phyloP scores from a whole-genome alignment of 495 filamentous ascomycete species.

The Tuber magnatum region DNA sequence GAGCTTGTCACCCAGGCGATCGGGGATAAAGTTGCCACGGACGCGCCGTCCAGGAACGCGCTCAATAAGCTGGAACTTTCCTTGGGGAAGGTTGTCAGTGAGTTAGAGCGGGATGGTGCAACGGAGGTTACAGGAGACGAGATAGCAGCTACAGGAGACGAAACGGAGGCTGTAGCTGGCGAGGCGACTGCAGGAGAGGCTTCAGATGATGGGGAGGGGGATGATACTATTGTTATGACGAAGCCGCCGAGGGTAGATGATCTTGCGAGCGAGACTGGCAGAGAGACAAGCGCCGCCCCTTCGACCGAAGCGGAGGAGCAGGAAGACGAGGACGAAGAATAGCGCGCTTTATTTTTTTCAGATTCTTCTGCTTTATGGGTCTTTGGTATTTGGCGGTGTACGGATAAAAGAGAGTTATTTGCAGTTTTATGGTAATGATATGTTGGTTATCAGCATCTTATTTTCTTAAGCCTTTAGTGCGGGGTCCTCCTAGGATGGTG shows the following conservation, averaged over 20 bases:
- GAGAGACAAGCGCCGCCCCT: neutral
- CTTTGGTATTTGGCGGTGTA: neutral
- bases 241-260: neutral
- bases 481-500: neutral
- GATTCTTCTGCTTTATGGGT: neutral
- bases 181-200: conserved; percentile 29
- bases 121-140: conserved; percentile 43
- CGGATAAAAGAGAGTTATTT: neutral
- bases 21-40: conserved; percentile 59
- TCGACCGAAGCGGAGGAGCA: neutral
- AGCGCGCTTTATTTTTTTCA: neutral
- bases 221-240: conserved; percentile 17
- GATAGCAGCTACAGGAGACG: conserved; percentile 37
- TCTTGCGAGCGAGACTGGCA: neutral
- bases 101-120: conserved; percentile 45
- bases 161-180: conserved; percentile 11
- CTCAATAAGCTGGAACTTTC: conserved; percentile 70
- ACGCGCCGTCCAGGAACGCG: conserved; percentile 66
- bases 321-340: neutral
- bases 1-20: conserved; percentile 59
- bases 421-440: neutral
- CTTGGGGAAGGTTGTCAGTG: conserved; percentile 56
- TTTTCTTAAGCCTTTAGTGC: neutral
- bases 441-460: neutral
- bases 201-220: conserved; percentile 28